These are phyloP conservation scores for Diaporthe aspalathi DNA, from an alignment of 2,329 filamentous ascomycete genomes.

Conservation along the genomic window DNA sequence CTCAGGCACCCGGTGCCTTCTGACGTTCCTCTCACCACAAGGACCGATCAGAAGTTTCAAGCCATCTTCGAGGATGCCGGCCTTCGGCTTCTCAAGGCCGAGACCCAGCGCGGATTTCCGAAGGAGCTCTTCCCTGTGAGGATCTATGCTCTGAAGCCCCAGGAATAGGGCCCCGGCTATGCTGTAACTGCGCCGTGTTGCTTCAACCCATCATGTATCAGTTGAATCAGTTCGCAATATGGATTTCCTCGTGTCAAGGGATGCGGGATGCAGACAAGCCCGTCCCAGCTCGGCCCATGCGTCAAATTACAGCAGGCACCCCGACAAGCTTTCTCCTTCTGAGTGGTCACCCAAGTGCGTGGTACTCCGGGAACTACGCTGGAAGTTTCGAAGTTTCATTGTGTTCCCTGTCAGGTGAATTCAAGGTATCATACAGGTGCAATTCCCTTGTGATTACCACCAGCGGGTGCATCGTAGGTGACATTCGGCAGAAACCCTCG, in stretches of 20 bases:
- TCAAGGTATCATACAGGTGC: slow-evolving; percentile 17
- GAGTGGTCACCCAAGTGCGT: slow-evolving; percentile 26
- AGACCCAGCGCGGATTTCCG: slow-evolving; percentile 79
- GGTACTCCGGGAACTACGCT: slow-evolving; percentile 24
- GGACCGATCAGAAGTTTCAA: slow-evolving; percentile 78
- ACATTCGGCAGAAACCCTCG: slow-evolving; percentile 27
- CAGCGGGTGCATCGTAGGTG: not conserved
- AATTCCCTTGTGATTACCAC: not conserved
- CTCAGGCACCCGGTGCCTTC: not conserved
- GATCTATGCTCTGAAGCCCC: slow-evolving; percentile 79
- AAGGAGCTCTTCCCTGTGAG: slow-evolving; percentile 77
- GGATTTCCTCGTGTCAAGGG: not conserved
- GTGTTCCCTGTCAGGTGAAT: not conserved
- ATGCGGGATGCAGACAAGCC: not conserved
- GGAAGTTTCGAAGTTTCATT: slow-evolving; percentile 12
- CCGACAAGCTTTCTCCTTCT: slow-evolving; percentile 21
- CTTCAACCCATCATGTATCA: not conserved
- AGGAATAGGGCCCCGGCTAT: slow-evolving; percentile 22
- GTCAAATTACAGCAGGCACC: slow-evolving; percentile 2
- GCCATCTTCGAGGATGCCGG: slow-evolving; percentile 76
- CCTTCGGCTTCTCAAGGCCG: slow-evolving; percentile 74
- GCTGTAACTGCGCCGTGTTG: slow-evolving; percentile 2
- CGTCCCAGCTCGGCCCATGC: slow-evolving; percentile 12
- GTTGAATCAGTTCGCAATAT: slow-evolving; percentile 5
- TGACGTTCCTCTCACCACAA: slow-evolving; percentile 45